Evolutionary conservation across 2,329 filamentous ascomycete species (phyloP).

Genomic region (Colletotrichum salicis): DNA sequence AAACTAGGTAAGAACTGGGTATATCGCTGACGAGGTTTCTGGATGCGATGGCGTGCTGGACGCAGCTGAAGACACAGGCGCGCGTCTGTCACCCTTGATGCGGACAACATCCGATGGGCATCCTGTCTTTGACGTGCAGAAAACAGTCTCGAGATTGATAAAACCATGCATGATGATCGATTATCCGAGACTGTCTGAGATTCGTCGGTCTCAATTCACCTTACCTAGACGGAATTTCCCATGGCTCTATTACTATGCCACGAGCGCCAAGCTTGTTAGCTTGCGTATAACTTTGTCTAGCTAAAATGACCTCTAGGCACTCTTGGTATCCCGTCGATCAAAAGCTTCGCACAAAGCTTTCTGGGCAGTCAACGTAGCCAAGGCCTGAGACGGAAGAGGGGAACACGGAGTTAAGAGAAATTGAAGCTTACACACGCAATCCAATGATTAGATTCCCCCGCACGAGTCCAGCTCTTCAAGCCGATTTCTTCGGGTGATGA

Average conservation of each 20-base stretch:
- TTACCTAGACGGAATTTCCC: not conserved
- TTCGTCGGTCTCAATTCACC: not conserved
- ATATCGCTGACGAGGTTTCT: constrained; percentile 30
- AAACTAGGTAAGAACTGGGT: not conserved
- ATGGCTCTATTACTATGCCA: not conserved
- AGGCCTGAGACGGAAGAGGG: not conserved
- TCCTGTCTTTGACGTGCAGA: not conserved
- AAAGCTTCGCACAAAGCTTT: not conserved
- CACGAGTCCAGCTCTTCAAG: not conserved
- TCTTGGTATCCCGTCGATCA: not conserved
- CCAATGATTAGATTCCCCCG: too few species aligned
- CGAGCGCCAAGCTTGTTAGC: too few species aligned
- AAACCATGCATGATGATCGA: not conserved
- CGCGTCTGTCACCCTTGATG: not conserved
- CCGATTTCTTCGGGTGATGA: not conserved
- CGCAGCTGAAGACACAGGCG: not conserved
- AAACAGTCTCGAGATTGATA: too few species aligned
- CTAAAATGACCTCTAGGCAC: too few species aligned
- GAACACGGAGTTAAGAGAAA: not conserved
- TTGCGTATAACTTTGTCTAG: too few species aligned
- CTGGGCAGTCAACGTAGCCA: too few species aligned
- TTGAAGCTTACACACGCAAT: not conserved
- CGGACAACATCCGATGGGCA: constrained; percentile 16
- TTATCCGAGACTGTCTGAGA: not conserved
- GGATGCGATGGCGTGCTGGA: constrained; percentile 28